Percentiles rank a stretch among this genome's conserved stretches.
These are phyloP conservation scores for Dioscorea cayenensis DNA, from an alignment of 116 monocot genomes.

Conservation along the genomic window DNA sequence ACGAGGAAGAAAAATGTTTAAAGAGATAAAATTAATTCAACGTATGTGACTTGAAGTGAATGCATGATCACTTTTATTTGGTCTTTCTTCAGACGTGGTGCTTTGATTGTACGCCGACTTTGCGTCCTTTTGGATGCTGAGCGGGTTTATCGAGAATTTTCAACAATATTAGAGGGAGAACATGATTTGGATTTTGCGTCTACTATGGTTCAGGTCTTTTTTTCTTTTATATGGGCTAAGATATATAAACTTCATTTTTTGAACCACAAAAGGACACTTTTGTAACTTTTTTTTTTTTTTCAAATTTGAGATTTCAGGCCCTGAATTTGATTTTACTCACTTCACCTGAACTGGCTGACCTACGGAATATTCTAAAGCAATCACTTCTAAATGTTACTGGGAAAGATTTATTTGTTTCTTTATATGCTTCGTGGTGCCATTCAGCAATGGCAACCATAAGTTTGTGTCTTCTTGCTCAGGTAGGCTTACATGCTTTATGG, in stretches of 20 bases:
- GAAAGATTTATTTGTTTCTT: slow-evolving; percentile 66
- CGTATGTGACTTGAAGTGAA: neutral
- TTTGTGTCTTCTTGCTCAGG: slow-evolving; percentile 92
- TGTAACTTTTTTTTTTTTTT: neutral
- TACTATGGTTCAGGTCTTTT: slow-evolving; percentile 90
- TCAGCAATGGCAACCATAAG: slow-evolving; percentile 91
- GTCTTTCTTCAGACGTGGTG: slow-evolving; percentile 63
- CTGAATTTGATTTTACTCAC: slow-evolving; percentile 96
- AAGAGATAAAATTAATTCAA: neutral
- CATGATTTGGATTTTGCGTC: slow-evolving; percentile 78
- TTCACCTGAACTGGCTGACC: slow-evolving; percentile 74
- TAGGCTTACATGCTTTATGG: slow-evolving; percentile 6
- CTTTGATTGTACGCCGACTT: slow-evolving; percentile 81
- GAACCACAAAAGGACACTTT: neutral
- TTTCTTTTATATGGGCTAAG: neutral
- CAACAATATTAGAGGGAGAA: slow-evolving; percentile 74
- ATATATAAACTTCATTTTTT: neutral
- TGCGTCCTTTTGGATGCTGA: slow-evolving; percentile 90
- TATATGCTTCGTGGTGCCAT: slow-evolving; percentile 98
- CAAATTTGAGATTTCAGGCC: slow-evolving; percentile 44
- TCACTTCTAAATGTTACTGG: slow-evolving; percentile 66
- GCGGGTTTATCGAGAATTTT: slow-evolving; percentile 81
- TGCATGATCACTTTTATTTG: slow-evolving; percentile 9
- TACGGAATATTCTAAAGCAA: slow-evolving; percentile 63
- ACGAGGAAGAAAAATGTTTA: neutral